Evolutionary conservation across 371 early-diverging fungal species (phyloP).

Genomic region (Smittium mucronatum): DNA sequence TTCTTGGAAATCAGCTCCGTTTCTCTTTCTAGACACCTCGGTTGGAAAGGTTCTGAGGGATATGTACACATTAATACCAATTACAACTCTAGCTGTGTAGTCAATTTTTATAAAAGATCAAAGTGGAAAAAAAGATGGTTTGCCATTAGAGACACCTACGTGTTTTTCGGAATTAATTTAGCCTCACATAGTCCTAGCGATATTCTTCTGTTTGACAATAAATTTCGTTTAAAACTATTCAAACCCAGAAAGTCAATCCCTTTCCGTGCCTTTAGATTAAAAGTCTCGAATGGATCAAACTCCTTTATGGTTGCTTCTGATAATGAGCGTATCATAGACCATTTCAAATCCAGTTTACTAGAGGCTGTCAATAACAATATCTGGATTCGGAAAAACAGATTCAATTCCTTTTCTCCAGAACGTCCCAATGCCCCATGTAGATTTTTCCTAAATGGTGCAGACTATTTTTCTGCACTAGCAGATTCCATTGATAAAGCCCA

Average conservation of each 20-base stretch:
- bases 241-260: slow-evolving; percentile 38
- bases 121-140: slow-evolving; percentile 60
- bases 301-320: slow-evolving; percentile 55
- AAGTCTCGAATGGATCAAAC: slow-evolving; percentile 42
- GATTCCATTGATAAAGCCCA: slow-evolving; percentile 65
- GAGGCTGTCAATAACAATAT: slow-evolving; percentile 47
- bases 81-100: slow-evolving; percentile 26
- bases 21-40: slow-evolving; percentile 61
- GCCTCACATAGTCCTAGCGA: slow-evolving; percentile 43
- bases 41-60: slow-evolving; percentile 80
- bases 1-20: slow-evolving; percentile 64
- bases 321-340: slow-evolving; percentile 43
- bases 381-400: slow-evolving; percentile 58
- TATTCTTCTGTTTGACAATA: slow-evolving; percentile 55
- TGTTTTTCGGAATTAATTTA: slow-evolving; percentile 31
- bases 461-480: slow-evolving; percentile 67
- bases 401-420: slow-evolving; percentile 69
- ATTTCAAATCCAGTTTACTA: slow-evolving; percentile 48
- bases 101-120: slow-evolving; percentile 21
- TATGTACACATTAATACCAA: slow-evolving; percentile 41
- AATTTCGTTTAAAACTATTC: slow-evolving; percentile 42
- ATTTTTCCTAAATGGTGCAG: slow-evolving; percentile 69
- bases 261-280: slow-evolving; percentile 34
- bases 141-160: slow-evolving; percentile 58
- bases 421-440: slow-evolving; percentile 49